A percentile compares a stretch with the other conserved stretches of the same genome.
Conservation (phyloP, 352 stramenopile genomes). For the Pythium brachiatum region DNA sequence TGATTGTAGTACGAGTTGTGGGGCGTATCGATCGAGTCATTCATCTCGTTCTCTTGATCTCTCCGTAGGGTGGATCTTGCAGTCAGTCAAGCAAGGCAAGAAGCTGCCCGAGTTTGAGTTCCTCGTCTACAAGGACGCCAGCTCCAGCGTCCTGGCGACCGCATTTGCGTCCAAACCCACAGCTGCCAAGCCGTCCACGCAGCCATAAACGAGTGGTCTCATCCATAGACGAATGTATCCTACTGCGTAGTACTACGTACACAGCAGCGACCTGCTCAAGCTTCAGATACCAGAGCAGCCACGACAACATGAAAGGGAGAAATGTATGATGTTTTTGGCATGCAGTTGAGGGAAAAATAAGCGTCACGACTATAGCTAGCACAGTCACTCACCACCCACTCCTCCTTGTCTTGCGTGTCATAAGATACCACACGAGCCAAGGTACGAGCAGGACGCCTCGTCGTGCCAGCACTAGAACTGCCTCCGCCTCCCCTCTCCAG, state of each 20-base stretch:
- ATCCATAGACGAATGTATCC: no score
- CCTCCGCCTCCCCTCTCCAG: conserved; percentile 10
- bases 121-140: conserved; percentile 65
- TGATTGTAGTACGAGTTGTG: no score
- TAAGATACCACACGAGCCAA: background rate
- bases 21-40: background rate
- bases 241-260: no score
- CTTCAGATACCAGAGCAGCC: no score
- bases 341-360: conserved; percentile 28
- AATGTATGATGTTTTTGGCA: conserved; percentile 22
- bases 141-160: conserved; percentile 2
- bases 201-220: background rate
- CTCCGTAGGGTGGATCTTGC: conserved; percentile 69
- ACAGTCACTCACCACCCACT: background rate
- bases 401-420: background rate
- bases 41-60: background rate
- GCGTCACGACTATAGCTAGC: conserved; percentile 27
- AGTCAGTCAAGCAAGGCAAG: conserved; percentile 66
- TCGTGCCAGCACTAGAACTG: conserved; percentile 23
- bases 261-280: no score
- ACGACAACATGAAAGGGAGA: conserved; percentile 4
- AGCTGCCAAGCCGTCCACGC: background rate
- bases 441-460: background rate
- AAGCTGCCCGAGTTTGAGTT: conserved; percentile 66
- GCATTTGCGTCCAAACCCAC: conserved; percentile 4